Evolutionary conservation across 176 grass and related monocot species (phyloP).

Genomic region (Poa annua): DNA sequence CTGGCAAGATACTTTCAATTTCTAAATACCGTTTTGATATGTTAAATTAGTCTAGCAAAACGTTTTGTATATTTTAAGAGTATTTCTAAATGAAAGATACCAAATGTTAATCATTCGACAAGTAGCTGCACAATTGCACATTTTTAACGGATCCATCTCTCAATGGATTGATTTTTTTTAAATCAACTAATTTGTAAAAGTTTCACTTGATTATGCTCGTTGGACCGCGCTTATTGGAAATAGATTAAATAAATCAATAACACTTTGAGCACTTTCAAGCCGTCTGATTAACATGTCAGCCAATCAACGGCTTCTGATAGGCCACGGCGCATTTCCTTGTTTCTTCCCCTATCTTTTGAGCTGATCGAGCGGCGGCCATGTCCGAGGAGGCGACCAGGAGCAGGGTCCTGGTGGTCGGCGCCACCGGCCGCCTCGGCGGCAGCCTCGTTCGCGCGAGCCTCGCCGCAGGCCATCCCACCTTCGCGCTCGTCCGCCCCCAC

Average conservation of each 20-base stretch:
- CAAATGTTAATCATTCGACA: too few species aligned
- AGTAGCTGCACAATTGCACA: too few species aligned
- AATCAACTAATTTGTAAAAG: too few species aligned
- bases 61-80: too few species aligned
- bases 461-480: slow-evolving; percentile 63
- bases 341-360: neutral
- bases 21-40: too few species aligned
- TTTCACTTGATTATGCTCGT: too few species aligned
- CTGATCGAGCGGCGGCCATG: slow-evolving; percentile 29
- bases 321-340: neutral
- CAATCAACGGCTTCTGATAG: neutral
- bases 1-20: too few species aligned
- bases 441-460: slow-evolving; percentile 69
- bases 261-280: neutral
- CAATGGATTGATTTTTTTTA: too few species aligned
- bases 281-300: neutral
- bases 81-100: too few species aligned
- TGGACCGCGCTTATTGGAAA: too few species aligned
- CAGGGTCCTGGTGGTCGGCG: slow-evolving; percentile 81
- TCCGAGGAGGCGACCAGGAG: slow-evolving; percentile 47
- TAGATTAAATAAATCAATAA: neutral
- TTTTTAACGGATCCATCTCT: too few species aligned
- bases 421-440: slow-evolving; percentile 67
- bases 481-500: slow-evolving; percentile 71
- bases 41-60: too few species aligned